Percentiles rank a stretch among this genome's conserved stretches.
These are phyloP conservation scores for Cucurbita argyrosperma DNA, from an alignment of 306 rosid genomes.

Conservation along the genomic window DNA sequence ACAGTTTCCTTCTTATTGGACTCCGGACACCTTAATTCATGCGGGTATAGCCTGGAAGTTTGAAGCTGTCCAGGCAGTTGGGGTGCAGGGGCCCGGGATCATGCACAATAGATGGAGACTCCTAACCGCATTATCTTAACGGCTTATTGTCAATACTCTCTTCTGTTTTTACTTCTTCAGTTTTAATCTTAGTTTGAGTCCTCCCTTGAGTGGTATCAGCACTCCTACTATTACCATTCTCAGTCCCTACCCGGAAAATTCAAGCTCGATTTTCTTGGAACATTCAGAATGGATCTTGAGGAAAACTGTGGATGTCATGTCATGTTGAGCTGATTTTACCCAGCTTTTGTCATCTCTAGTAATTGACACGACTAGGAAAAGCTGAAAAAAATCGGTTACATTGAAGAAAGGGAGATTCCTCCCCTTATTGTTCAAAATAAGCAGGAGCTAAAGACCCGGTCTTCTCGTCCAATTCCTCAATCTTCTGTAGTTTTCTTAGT, in stretches of 20 bases:
- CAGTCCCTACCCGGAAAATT: not conserved
- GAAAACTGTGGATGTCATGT: not conserved
- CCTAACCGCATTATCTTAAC: not conserved
- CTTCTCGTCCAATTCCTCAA: not conserved
- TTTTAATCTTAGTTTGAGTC: not conserved
- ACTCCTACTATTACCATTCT: not conserved
- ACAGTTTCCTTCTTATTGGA: not conserved
- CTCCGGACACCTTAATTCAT: not conserved
- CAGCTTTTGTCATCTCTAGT: not conserved
- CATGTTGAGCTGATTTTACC: not conserved
- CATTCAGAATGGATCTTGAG: not conserved
- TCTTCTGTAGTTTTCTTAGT: not conserved
- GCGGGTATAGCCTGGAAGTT: not conserved
- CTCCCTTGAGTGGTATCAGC: not conserved
- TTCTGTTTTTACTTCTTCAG: not conserved
- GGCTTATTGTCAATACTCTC: not conserved
- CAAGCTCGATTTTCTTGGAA: not conserved
- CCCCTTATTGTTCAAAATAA: not conserved
- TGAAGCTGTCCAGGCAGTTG: not conserved
- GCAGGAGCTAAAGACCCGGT: no score
- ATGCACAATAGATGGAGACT: not conserved
- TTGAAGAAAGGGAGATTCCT: not conserved
- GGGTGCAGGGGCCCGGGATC: not conserved
- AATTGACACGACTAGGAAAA: not conserved
- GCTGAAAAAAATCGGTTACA: not conserved